Evolutionary conservation across 352 stramenopile genomes (phyloP), one percentile per base, ranked within the genome.

Genomic region (Globisporangium carolinianum): DNA sequence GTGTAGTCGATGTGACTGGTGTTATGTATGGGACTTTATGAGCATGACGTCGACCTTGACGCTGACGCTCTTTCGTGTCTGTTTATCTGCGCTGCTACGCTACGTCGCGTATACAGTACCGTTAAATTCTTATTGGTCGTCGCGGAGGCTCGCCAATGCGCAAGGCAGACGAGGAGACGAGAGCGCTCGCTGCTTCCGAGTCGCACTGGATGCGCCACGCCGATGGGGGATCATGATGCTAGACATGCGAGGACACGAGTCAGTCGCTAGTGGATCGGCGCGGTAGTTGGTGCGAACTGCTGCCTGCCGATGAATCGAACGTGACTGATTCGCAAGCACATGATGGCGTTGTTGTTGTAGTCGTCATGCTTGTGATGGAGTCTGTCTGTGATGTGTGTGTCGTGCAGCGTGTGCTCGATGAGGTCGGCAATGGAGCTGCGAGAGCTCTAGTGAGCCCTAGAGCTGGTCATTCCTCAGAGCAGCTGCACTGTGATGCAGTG

Each of bases 201-300:
- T 32, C 24, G 24, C 24, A 32, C 24, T 32, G 24, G 45, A 46
- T 36, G 58, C 61, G 58, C 59, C 7, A 35, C 69, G 71, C 68
- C 67, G 68, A 76, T 68, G 60, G 61, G 51, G 65, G 62, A 62
- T 32, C 24, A 32, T 32, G 71, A 48, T 62, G 65, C 69, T 80
- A 76, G 75, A 84, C 75, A 82, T 75, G 75, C 75, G 69, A 77
- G 75, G 75, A 84, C 75, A 79, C 60, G 60, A 50, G 60, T 61
- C 60, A 57, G 60, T 55, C 55, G 54, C 60, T 57, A 57, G 58
- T 50, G 45, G 32, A 43, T 43, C 7, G 39, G 0, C 11, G 39
- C 11, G 11, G 39, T 43, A 14, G 7, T 43, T 6, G 39, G 7
- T 43, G 39, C 39, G 7, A 43, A 43, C 7, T 43, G 24, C 24